Evolutionary conservation across 768 basidiomycete genomes (phyloP).

Genomic region (Termitomyces titanicus): DNA sequence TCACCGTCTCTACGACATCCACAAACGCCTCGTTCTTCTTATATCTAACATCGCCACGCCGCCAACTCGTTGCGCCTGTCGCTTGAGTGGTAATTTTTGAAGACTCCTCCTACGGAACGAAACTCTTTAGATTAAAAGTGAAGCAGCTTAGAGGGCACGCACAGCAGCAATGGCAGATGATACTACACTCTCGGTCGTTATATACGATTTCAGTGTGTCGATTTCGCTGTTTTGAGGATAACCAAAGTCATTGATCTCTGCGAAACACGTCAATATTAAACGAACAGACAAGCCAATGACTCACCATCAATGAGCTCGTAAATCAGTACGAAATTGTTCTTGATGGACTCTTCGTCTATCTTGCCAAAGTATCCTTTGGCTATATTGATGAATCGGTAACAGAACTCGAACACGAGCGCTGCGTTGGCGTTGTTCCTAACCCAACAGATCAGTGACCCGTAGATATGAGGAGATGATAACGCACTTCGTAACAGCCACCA

Average conservation of each 20-base stretch:
- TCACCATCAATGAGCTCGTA: slow-evolving; percentile 97
- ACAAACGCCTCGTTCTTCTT: slow-evolving; percentile 99
- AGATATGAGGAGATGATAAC: slow-evolving; percentile 17
- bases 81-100: slow-evolving; percentile 97
- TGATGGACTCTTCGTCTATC: slow-evolving; percentile 95
- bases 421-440: slow-evolving; percentile 92
- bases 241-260: slow-evolving; percentile 97
- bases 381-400: slow-evolving; percentile 94
- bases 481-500: slow-evolving; percentile 94
- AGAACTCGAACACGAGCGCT: slow-evolving; percentile 96
- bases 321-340: slow-evolving; percentile 98
- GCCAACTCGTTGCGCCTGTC: slow-evolving; percentile 95
- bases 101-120: slow-evolving; percentile 76
- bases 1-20: slow-evolving; percentile 97
- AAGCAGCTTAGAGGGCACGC: slow-evolving; percentile 18
- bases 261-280: slow-evolving; percentile 1
- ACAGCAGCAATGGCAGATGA: slow-evolving; percentile 83
- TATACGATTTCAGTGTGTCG: slow-evolving; percentile 95
- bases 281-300: slow-evolving; percentile 16
- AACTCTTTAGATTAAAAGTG: background rate
- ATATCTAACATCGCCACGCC: slow-evolving; percentile 94
- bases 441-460: background rate
- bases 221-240: slow-evolving; percentile 99
- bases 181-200: slow-evolving; percentile 95
- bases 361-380: slow-evolving; percentile 97